Percentiles rank a stretch among this genome's conserved stretches.
Evolutionary conservation across 2,329 filamentous ascomycete genomes (phyloP).

Genomic region (Penicillium sp.): DNA sequence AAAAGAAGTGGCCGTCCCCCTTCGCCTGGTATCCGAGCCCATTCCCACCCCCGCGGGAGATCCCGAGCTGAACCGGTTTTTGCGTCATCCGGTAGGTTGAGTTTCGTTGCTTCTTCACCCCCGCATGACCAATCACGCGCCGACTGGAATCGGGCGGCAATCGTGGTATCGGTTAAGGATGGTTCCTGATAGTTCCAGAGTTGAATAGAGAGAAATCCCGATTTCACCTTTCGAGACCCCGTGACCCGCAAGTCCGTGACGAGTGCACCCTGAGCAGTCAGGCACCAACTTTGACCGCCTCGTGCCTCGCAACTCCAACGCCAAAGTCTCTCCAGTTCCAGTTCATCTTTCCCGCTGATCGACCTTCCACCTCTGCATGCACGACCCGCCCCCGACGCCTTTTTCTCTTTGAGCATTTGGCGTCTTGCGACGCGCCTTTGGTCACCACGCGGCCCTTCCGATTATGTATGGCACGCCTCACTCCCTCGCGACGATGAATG

Average conservation of each 20-base stretch:
- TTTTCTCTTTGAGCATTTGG: constrained; percentile 2
- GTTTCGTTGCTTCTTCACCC: constrained; percentile 4
- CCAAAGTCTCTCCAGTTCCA: constrained; percentile 21
- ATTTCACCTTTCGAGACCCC: background rate
- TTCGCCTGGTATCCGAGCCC: background rate
- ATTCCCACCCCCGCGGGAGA: constrained; percentile 5
- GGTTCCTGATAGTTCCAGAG: no score
- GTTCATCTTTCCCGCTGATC: constrained; percentile 29
- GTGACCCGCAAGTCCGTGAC: background rate
- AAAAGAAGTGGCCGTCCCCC: constrained; percentile 12
- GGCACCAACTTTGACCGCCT: constrained; percentile 20
- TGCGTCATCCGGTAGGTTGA: constrained; percentile 8
- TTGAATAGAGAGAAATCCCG: no score
- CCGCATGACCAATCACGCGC: constrained; percentile 23
- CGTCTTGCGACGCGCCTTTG: constrained; percentile 29
- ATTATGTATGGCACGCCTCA: constrained; percentile 46
- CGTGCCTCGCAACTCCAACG: constrained; percentile 15
- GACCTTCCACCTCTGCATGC: constrained; percentile 25
- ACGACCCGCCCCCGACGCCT: constrained; percentile 24
- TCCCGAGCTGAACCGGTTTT: constrained; percentile 10
- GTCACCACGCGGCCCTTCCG: constrained; percentile 28
- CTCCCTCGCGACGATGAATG: constrained; percentile 60
- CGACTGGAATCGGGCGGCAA: background rate
- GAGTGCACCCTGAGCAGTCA: background rate
- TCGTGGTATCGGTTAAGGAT: no score